Evolutionary conservation across 805 yeast genomes (phyloP).

Genomic region (Myxozyma melibiosi): DNA sequence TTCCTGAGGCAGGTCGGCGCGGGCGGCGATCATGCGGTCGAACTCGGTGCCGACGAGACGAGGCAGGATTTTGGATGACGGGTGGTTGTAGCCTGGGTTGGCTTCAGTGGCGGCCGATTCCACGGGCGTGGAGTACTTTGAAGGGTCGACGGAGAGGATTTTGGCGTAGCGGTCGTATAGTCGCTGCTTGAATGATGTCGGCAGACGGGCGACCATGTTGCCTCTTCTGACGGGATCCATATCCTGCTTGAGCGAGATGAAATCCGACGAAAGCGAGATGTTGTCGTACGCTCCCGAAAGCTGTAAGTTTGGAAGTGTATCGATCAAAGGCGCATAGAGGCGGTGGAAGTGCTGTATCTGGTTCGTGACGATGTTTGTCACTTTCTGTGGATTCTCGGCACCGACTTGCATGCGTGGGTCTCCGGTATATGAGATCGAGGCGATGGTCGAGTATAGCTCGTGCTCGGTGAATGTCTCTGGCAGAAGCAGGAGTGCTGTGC

Average conservation of each 20-base stretch:
- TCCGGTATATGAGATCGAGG: constrained; percentile 83
- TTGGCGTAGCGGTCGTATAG: constrained; percentile 40
- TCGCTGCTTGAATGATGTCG: constrained; percentile 51
- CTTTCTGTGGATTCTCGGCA: constrained; percentile 82
- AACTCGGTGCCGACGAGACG: constrained; percentile 41
- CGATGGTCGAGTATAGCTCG: constrained; percentile 74
- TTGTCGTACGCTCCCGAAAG: constrained; percentile 15
- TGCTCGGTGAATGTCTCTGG: constrained; percentile 55
- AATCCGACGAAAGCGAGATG: neutral
- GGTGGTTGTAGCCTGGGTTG: neutral
- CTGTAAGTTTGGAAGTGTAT: constrained; percentile 45
- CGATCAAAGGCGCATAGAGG: constrained; percentile 70
- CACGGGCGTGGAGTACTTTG: neutral
- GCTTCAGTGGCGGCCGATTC: neutral
- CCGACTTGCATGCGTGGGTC: constrained; percentile 87
- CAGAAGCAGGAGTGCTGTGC: constrained; percentile 62
- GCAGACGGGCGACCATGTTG: constrained; percentile 52
- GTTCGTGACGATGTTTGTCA: constrained; percentile 77
- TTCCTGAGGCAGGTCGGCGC: constrained; percentile 44
- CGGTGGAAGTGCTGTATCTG: constrained; percentile 69
- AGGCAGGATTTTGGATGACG: neutral
- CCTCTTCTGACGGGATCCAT: constrained; percentile 46
- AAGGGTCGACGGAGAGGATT: constrained; percentile 20
- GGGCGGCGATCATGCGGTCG: constrained; percentile 49
- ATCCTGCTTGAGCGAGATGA: constrained; percentile 41